Percentiles rank a stretch among this genome's conserved stretches.
Evolutionary conservation across 2,329 filamentous ascomycete species (phyloP).

Genomic region (Trichothecium sympodiale): DNA sequence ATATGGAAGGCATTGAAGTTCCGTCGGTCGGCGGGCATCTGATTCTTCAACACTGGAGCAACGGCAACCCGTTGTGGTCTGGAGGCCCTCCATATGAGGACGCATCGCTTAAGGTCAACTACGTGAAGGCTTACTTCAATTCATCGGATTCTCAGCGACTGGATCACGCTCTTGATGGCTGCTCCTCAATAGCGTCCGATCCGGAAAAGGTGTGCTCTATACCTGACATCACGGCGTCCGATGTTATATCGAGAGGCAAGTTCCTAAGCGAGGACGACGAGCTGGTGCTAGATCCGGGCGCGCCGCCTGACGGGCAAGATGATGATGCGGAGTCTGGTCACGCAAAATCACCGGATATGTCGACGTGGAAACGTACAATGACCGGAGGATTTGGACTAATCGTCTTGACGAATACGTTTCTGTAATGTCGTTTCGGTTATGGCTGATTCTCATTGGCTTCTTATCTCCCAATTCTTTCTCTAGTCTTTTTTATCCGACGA

Average conservation of each 20-base stretch:
- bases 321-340: too few species aligned
- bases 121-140: slow-evolving; percentile 75
- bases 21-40: slow-evolving; percentile 54
- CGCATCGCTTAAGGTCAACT: slow-evolving; percentile 52
- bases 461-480: too few species aligned
- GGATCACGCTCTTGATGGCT: neutral
- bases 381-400: too few species aligned
- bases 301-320: too few species aligned
- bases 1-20: slow-evolving; percentile 44
- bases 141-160: slow-evolving; percentile 31
- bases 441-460: too few species aligned
- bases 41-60: slow-evolving; percentile 68
- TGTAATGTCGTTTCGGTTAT: too few species aligned
- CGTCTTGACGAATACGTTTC: too few species aligned
- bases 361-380: too few species aligned
- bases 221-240: slow-evolving; percentile 9
- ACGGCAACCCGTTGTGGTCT: slow-evolving; percentile 62
- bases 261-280: slow-evolving; percentile 8
- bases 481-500: too few species aligned
- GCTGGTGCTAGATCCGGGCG: neutral
- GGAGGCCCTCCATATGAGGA: slow-evolving; percentile 55
- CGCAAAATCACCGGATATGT: too few species aligned
- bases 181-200: neutral
- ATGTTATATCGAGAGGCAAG: slow-evolving; percentile 12
- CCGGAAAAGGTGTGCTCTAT: slow-evolving; percentile 13